These are phyloP conservation scores for Mycena haematopus DNA, from an alignment of 768 basidiomycete genomes.

Conservation along the genomic window DNA sequence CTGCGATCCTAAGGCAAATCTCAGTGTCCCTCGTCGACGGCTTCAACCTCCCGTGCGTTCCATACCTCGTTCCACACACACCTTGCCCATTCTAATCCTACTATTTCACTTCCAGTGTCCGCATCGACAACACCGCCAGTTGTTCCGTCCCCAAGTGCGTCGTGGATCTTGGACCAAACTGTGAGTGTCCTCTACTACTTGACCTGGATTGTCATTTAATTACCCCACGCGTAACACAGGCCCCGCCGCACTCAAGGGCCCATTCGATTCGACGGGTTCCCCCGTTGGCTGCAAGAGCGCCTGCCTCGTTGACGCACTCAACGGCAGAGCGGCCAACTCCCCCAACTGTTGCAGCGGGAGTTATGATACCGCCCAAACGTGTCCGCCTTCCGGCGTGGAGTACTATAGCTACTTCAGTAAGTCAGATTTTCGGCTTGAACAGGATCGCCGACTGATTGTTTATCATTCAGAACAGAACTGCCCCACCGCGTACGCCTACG, in stretches of 20 bases:
- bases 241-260: slow-evolving; percentile 10
- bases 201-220: neutral
- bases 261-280: slow-evolving; percentile 17
- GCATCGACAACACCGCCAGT: slow-evolving; percentile 9
- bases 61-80: neutral
- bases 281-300: slow-evolving; percentile 21
- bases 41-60: slow-evolving; percentile 12
- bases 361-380: slow-evolving; percentile 1
- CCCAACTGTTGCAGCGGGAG: slow-evolving; percentile 1
- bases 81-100: neutral
- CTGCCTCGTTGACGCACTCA: slow-evolving; percentile 2
- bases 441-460: neutral
- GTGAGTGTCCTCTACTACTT: neutral
- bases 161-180: slow-evolving; percentile 27
- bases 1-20: neutral
- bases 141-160: slow-evolving; percentile 3
- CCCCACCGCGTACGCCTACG: slow-evolving; percentile 41
- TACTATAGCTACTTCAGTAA: slow-evolving; percentile 12
- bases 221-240: neutral
- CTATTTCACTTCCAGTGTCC: neutral
- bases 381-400: slow-evolving; percentile 6
- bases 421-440: slow-evolving; percentile 9
- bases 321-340: slow-evolving; percentile 8
- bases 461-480: slow-evolving; percentile 22
- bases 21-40: slow-evolving; percentile 18